phyloP scores from a whole-genome alignment of 2,329 filamentous ascomycete species.

The Alternaria ventricosa region DNA sequence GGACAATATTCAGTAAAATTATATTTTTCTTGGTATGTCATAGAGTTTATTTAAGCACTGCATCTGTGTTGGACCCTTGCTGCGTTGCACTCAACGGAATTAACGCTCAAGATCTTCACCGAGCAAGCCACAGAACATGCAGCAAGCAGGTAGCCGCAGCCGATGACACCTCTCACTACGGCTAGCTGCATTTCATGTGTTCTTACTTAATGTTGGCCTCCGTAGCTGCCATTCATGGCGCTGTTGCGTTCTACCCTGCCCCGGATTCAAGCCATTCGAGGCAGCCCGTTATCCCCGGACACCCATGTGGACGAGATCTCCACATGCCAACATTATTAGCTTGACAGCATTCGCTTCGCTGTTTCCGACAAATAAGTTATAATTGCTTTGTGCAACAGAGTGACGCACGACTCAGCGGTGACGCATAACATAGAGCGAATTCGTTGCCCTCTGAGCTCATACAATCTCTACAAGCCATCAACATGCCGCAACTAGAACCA shows the following conservation, averaged over 20 bases:
- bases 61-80: neutral
- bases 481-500: constrained; percentile 13
- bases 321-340: neutral
- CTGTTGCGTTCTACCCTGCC: neutral
- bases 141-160: neutral
- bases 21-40: neutral
- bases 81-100: neutral
- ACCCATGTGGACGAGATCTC: neutral
- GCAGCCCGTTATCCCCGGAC: neutral
- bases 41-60: neutral
- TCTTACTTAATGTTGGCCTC: neutral
- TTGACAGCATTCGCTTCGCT: neutral
- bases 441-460: neutral
- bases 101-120: neutral
- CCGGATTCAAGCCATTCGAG: neutral
- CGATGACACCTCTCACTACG: neutral
- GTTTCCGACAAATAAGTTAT: neutral
- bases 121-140: neutral
- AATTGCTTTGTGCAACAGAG: neutral
- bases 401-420: neutral
- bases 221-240: neutral
- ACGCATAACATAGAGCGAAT: neutral
- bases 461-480: neutral
- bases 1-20: neutral
- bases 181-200: neutral